Base-by-base conservation (phyloP, 345 rosid genomes). In the Gossypium arboreum region DNA sequence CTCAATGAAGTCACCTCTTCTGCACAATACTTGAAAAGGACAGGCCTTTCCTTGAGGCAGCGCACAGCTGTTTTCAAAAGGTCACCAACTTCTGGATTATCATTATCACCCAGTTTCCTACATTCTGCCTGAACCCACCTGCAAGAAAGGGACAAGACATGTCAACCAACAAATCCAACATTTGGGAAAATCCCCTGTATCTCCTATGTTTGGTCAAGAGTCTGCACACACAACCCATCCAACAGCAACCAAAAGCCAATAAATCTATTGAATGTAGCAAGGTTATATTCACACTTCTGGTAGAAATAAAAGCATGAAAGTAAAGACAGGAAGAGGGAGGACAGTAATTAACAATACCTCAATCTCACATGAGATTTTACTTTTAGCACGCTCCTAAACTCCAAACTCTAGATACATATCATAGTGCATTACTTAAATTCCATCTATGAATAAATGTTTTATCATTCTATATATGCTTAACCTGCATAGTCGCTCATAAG, bases 111-210 rank as follows among this genome's bases (percentile, higher is more conserved):
- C 80, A 93, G 79, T 79, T 90, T 92, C 79, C 99, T 88, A 85
- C 98, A 95, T 86, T 95, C 97, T 34, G 93, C 92, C 87, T 95
- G 98, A 79, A 95, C 97, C 99, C 99, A 95, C 94, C 99, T 90
- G 76, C 69, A 84, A 77, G 39, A 79, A 77, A 77, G 61, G 64
- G 78, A 55, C 18, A 68, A 57, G 29, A 69, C 16, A 50, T 51
- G 50, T 68, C 11, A 54, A 17, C 64, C 18, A 66, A 79, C 41
- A 9, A 2, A 16, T 56, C 70, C 20, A 48, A 61, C 45, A 34
- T 12, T 34, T 70, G 17, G 10, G 47, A n/a, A 17, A 52, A 52
- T 52, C 47, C 57, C 24, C 45, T 29, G 6, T 27, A 29, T 52
- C 11, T 17, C 47, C 47, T 52, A 51, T 52, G 44, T 29, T 70